These are phyloP conservation scores for Corynespora cassiicola DNA, from an alignment of 2,329 filamentous ascomycete species.

Conservation along the genomic window DNA sequence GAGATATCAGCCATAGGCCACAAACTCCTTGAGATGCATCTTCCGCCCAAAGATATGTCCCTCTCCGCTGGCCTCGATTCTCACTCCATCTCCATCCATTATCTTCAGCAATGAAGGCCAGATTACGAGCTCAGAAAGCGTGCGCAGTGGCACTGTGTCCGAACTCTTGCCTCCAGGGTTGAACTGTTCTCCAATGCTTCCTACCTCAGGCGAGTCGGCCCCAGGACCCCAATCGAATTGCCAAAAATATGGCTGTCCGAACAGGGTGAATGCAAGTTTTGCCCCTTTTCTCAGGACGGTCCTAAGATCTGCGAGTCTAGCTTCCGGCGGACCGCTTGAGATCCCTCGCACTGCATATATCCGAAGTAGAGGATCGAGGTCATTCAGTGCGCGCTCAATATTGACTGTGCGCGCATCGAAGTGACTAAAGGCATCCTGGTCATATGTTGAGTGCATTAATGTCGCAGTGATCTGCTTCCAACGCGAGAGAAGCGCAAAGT, in stretches of 20 bases:
- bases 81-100: conserved; percentile 13
- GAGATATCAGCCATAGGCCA: no score
- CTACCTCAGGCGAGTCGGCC: conserved; percentile 8
- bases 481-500: conserved; percentile 16
- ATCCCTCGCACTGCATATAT: conserved; percentile 9
- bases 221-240: conserved; percentile 17
- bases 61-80: conserved; percentile 5
- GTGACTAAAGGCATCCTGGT: conserved; percentile 14
- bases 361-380: conserved; percentile 16
- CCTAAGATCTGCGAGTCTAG: conserved; percentile 12
- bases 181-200: conserved; percentile 5
- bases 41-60: conserved; percentile 9
- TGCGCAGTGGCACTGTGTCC: neutral
- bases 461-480: conserved; percentile 21
- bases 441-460: conserved; percentile 15
- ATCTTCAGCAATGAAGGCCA: conserved; percentile 14
- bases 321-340: neutral
- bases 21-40: conserved; percentile 12
- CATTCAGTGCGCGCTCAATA: conserved; percentile 20
- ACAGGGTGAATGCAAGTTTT: conserved; percentile 18
- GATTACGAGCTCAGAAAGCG: conserved; percentile 11
- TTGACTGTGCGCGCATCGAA: conserved; percentile 22
- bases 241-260: conserved; percentile 18
- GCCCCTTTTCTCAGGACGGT: conserved; percentile 13
- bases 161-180: conserved; percentile 1